Conservation (phyloP, 2,329 filamentous ascomycete species). For the Arthrobotrys pseudoclavata region DNA sequence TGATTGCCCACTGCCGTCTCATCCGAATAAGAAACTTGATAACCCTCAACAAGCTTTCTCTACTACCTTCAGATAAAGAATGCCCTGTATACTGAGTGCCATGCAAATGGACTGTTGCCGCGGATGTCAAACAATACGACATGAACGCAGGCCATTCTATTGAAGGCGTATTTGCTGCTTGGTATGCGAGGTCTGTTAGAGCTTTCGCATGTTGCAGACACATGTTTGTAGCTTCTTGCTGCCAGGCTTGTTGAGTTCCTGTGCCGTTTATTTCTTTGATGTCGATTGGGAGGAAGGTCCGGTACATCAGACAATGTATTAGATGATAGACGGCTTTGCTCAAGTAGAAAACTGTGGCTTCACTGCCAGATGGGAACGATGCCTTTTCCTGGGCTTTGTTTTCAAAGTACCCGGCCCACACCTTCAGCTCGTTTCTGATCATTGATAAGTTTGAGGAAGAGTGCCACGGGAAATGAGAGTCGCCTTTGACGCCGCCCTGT, state of each 20-base stretch:
- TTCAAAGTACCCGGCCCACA: conserved; percentile 84
- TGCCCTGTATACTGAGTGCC: conserved; percentile 80
- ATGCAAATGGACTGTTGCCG: conserved; percentile 88
- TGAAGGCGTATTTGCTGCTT: conserved; percentile 77
- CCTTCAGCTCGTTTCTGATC: conserved; percentile 85
- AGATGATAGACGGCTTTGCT: conserved; percentile 90
- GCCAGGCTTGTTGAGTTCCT: conserved; percentile 82
- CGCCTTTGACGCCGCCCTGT: conserved; percentile 86
- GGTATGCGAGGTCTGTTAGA: conserved; percentile 84
- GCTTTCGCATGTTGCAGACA: conserved; percentile 90
- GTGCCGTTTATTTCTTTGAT: conserved; percentile 79
- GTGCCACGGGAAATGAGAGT: conserved; percentile 93
- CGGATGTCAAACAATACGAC: conserved; percentile 87
- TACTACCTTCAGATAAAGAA: conserved; percentile 52
- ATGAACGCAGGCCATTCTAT: conserved; percentile 90
- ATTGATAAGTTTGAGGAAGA: conserved; percentile 86
- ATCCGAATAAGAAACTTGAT: conserved; percentile 57
- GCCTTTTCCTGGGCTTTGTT: conserved; percentile 76
- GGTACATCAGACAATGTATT: conserved; percentile 87
- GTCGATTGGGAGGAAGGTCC: conserved; percentile 87
- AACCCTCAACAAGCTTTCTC: conserved; percentile 48
- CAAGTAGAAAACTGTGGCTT: conserved; percentile 82
- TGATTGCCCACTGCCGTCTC: conserved; percentile 58
- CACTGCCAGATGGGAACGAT: conserved; percentile 69
- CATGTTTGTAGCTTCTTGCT: conserved; percentile 89